Conservation (phyloP, 164 flowering plant genomes). For the Nymphaea thermarum region DNA sequence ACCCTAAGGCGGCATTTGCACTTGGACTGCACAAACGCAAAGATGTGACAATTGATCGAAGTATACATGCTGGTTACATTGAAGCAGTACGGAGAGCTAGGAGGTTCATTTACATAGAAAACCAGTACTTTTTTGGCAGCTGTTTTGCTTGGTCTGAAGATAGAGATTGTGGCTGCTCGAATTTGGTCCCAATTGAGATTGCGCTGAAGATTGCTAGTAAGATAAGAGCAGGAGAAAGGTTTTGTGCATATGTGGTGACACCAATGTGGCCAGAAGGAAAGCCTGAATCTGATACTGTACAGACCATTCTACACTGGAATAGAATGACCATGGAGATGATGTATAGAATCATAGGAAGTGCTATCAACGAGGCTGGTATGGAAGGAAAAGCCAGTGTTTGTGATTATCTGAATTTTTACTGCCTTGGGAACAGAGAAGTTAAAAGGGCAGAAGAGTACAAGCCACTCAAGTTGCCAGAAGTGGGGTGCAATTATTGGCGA, state of each 20-base stretch:
- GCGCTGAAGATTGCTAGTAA: slow-evolving; percentile 61
- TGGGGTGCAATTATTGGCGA: slow-evolving; percentile 19
- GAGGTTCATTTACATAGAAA: slow-evolving; percentile 63
- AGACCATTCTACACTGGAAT: slow-evolving; percentile 69
- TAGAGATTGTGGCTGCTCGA: slow-evolving; percentile 37
- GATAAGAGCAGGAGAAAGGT: slow-evolving; percentile 54
- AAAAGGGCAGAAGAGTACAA: slow-evolving; percentile 23
- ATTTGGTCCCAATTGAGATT: slow-evolving; percentile 56
- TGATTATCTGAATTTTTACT: slow-evolving; percentile 52
- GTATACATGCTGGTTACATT: slow-evolving; percentile 67
- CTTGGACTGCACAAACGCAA: slow-evolving; percentile 45
- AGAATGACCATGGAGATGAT: slow-evolving; percentile 71
- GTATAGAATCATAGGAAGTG: slow-evolving; percentile 41
- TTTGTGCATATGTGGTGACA: slow-evolving; percentile 45
- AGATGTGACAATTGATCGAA: slow-evolving; percentile 38
- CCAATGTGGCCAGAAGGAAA: slow-evolving; percentile 81
- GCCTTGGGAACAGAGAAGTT: slow-evolving; percentile 55
- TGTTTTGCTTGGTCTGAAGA: slow-evolving; percentile 36
- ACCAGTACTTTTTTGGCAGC: slow-evolving; percentile 68
- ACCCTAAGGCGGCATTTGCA: slow-evolving; percentile 18
- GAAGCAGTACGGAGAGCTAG: slow-evolving; percentile 59
- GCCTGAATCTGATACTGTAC: slow-evolving; percentile 47
- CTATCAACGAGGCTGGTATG: slow-evolving; percentile 25
- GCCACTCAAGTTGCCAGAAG: slow-evolving; percentile 37
- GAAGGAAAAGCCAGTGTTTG: slow-evolving; percentile 15